phyloP scores from a whole-genome alignment of 768 basidiomycete genomes.

The Macrolepiota albuminosa region DNA sequence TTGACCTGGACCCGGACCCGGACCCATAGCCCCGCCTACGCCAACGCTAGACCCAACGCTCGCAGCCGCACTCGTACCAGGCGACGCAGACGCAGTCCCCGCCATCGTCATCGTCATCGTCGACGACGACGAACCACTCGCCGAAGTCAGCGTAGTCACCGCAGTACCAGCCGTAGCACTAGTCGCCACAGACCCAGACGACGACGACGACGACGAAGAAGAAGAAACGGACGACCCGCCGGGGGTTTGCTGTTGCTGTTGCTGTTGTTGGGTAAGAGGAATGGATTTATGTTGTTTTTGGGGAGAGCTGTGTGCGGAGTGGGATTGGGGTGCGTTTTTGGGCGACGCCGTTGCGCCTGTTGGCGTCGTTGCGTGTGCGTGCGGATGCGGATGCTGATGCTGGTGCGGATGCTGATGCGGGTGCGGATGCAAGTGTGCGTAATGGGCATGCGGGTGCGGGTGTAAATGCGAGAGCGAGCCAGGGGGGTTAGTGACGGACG shows the following conservation, averaged over 20 bases:
- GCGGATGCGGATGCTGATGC: too few species aligned
- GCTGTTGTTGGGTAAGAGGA: too few species aligned
- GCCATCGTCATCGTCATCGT: conserved; percentile 10
- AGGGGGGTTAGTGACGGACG: conserved; percentile 40
- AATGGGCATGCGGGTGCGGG: too few species aligned
- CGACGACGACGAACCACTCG: conserved; percentile 21
- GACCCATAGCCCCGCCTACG: too few species aligned
- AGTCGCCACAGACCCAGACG: too few species aligned
- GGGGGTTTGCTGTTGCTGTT: conserved; percentile 18
- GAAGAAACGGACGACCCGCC: conserved; percentile 19
- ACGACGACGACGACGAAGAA: too few species aligned
- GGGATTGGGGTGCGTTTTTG: conserved; percentile 46
- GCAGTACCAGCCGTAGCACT: too few species aligned
- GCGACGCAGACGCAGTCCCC: not conserved
- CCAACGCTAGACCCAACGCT: too few species aligned
- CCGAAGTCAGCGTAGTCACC: conserved; percentile 3
- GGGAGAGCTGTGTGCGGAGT: conserved; percentile 50
- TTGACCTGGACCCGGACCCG: too few species aligned
- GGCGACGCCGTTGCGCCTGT: conserved; percentile 37
- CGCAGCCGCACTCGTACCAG: too few species aligned
- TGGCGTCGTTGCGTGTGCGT: not conserved
- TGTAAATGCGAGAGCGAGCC: conserved; percentile 14
- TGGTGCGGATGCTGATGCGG: too few species aligned
- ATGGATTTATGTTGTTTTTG: conserved; percentile 63
- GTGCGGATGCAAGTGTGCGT: too few species aligned